Evolutionary conservation across 768 basidiomycete species (phyloP).

Genomic region (Cystofilobasidium bisporidii): DNA sequence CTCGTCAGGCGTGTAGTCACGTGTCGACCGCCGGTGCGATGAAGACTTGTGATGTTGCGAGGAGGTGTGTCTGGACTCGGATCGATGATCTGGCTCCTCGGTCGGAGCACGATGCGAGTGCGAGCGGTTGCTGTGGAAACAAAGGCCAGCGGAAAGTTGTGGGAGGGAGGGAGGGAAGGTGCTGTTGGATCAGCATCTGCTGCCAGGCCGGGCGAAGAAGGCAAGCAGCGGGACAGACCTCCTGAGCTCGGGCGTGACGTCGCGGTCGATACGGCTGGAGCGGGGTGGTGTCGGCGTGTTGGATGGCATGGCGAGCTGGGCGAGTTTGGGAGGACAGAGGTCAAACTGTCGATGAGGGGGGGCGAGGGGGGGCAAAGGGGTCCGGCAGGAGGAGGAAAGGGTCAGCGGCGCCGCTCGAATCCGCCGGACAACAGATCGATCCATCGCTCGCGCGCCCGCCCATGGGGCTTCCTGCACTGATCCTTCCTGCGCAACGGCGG

Average conservation of each 20-base stretch:
- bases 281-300: constrained; percentile 16
- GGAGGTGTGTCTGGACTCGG: neutral
- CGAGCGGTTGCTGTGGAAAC: neutral
- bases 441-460: no score
- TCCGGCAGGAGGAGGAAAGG: no score
- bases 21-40: neutral
- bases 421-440: no score
- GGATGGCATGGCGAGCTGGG: neutral
- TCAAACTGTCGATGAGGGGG: no score
- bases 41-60: neutral
- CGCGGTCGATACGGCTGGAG: constrained; percentile 2
- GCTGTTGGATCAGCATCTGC: neutral
- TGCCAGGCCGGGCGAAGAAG: no score
- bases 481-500: no score
- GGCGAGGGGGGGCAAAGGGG: no score
- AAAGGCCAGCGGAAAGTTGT: neutral
- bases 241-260: constrained; percentile 11
- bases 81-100: neutral
- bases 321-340: no score
- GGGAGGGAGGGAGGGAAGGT: neutral
- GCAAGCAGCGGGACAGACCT: constrained; percentile 2
- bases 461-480: no score
- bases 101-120: constrained; percentile 2
- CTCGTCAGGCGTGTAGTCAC: constrained; percentile 4
- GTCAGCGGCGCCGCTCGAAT: no score